phyloP scores from a whole-genome alignment of 2,329 filamentous ascomycete genomes.

The Penicillium paneum region DNA sequence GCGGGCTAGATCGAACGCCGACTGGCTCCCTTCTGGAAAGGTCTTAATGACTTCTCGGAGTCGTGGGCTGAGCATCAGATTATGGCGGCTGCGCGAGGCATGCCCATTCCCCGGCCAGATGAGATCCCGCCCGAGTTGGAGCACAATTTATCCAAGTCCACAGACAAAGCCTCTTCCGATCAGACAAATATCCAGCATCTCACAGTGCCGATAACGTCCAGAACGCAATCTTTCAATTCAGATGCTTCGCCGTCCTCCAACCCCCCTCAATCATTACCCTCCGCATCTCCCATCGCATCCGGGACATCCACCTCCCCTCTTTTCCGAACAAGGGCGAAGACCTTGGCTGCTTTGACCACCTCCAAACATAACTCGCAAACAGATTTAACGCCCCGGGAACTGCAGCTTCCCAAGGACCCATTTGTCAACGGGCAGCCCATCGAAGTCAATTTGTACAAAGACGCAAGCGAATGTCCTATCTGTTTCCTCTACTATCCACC shows the following conservation, averaged over 20 bases:
- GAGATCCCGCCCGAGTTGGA: conserved; percentile 70
- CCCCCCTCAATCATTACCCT: conserved; percentile 59
- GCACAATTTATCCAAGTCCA: conserved; percentile 47
- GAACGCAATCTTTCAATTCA: conserved; percentile 75
- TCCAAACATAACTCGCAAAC: conserved; percentile 69
- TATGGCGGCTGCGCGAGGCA: conserved; percentile 80
- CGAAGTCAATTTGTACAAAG: conserved; percentile 91
- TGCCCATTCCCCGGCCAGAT: conserved; percentile 79
- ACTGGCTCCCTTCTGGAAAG: conserved; percentile 92
- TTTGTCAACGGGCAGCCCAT: conserved; percentile 92
- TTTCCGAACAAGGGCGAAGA: conserved; percentile 83
- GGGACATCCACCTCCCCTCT: conserved; percentile 52
- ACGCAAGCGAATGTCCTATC: conserved; percentile 86
- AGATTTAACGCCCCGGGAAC: conserved; percentile 72
- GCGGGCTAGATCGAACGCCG: conserved; percentile 77
- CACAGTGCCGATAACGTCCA: conserved; percentile 73
- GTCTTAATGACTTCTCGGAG: conserved; percentile 80
- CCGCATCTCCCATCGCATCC: conserved; percentile 56
- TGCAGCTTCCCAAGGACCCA: conserved; percentile 75
- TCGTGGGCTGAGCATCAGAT: conserved; percentile 94
- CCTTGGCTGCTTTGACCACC: conserved; percentile 77
- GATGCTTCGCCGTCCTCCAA: conserved; percentile 66
- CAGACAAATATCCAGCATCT: conserved; percentile 63
- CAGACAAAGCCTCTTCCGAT: conserved; percentile 53
- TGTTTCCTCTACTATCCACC: conserved; percentile 96